These are phyloP conservation scores for Lasiosphaeriaceae sp. DNA, from an alignment of 495 filamentous ascomycete species.

Conservation along the genomic window DNA sequence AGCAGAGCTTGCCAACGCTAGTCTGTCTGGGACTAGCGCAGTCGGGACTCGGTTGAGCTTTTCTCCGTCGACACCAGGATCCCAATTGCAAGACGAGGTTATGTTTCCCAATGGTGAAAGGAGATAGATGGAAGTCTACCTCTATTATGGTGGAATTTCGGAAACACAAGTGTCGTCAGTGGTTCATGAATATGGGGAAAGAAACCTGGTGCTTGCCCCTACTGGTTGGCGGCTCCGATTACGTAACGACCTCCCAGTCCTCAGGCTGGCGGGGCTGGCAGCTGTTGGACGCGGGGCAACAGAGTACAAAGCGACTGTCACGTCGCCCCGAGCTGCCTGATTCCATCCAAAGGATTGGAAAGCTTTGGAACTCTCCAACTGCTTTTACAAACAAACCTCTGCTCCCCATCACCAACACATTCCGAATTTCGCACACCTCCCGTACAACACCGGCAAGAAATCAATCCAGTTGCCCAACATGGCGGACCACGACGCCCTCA, in stretches of 20 bases:
- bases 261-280: constrained; percentile 8
- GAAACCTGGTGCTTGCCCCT: background rate
- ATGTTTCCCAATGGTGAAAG: too few relatives aligned
- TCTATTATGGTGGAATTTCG: too few relatives aligned
- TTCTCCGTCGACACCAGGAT: too few relatives aligned
- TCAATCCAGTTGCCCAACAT: constrained; percentile 22
- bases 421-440: background rate
- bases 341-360: background rate
- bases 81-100: too few relatives aligned
- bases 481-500: constrained; percentile 62
- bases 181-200: background rate
- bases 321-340: constrained; percentile 23
- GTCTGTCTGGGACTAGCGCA: background rate
- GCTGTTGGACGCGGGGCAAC: constrained; percentile 6
- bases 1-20: constrained; percentile 8
- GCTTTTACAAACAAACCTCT: too few relatives aligned
- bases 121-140: too few relatives aligned
- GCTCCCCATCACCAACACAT: background rate
- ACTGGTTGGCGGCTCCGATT: background rate
- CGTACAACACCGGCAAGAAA: background rate
- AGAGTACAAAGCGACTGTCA: background rate
- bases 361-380: background rate
- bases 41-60: too few relatives aligned
- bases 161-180: too few relatives aligned
- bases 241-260: constrained; percentile 1